Evolutionary conservation across 345 rosid species (phyloP).

Genomic region (Xanthoceras sorbifolium): DNA sequence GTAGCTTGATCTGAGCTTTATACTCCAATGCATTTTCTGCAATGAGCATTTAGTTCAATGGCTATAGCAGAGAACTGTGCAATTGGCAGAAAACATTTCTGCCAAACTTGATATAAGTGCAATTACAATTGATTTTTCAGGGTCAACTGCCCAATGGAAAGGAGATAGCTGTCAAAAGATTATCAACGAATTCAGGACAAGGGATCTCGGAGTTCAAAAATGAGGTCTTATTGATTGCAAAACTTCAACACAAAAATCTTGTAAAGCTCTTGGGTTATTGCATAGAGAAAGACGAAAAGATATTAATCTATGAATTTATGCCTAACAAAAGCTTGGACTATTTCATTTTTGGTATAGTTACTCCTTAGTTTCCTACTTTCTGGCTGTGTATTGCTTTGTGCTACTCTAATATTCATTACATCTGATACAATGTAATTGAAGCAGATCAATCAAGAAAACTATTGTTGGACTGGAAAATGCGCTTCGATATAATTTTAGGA

Average conservation of each 20-base stretch:
- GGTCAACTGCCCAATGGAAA: not conserved
- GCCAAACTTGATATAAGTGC: too few species aligned
- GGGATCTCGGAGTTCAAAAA: not conserved
- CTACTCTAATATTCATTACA: not conserved
- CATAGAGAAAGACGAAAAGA: constrained; percentile 22
- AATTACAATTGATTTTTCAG: not conserved
- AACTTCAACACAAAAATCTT: constrained; percentile 29
- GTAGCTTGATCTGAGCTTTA: too few species aligned
- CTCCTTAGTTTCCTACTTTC: not conserved
- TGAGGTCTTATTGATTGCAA: constrained; percentile 11
- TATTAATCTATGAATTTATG: constrained; percentile 31
- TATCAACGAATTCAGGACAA: not conserved
- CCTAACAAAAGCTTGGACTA: constrained; percentile 28
- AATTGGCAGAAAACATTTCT: too few species aligned
- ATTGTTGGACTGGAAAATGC: too few species aligned
- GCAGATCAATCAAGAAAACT: too few species aligned
- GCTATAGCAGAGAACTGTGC: too few species aligned
- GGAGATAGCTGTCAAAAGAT: not conserved
- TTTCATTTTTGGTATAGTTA: constrained; percentile 6
- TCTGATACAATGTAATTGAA: not conserved
- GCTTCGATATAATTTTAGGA: too few species aligned
- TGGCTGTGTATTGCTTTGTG: not conserved
- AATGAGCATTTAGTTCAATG: too few species aligned
- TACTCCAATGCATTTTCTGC: too few species aligned
- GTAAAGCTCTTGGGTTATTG: constrained; percentile 30